Base-by-base conservation (phyloP, 495 filamentous ascomycete species). In the Pseudotulostoma volvatum region DNA sequence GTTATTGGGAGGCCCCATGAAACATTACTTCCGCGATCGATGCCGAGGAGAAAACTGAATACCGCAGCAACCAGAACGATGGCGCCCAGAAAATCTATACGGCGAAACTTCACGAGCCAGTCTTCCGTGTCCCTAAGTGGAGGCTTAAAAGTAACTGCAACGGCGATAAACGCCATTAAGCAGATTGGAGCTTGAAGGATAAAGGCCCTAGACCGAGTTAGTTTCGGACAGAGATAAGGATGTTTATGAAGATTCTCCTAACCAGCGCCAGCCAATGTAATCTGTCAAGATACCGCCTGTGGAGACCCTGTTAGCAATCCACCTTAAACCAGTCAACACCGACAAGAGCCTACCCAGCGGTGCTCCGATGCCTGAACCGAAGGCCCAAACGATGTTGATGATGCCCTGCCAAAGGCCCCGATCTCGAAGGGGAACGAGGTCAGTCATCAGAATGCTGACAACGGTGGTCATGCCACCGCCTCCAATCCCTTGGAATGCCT, bases 401-500 rank as follows among this genome's bases (percentile, higher is more conserved):
- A 93, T 60, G 0, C 88, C 88, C 54, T 94, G 87, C 55, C 83
- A 79, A 9, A 93, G 55, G 0, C 87, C 87, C 45, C 87, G 69
- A 44, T 76, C 77, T 16, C 87, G 70, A 23, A 94, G 60, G 11
- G 88, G 88, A 13, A 95, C 70, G 33, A 95, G 54, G 54, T 95
- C 87, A 0, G 77, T 80, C 7, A 63, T 78, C 18, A 94, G 63
- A 48, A 95, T 88, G 1, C 83, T 85, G 7, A 73, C 73, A 42
- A 94, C 92, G 1, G 80, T 76, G 48, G 73, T 81, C 32, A 94
- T 50, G 9, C 87, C 85, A 4, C 86, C 85, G 0, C 87, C 87
- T 3, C 87, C 87, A 21, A 87, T 74, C 1, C 87, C 87, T 77
- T 52, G 84, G 88, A 14, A 95, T 90, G 52, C 94, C 88, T 0